Percentiles rank a stretch among this genome's conserved stretches.
phyloP scores from a whole-genome alignment of 805 yeast species.

The Metschnikowia noctiluminum region DNA sequence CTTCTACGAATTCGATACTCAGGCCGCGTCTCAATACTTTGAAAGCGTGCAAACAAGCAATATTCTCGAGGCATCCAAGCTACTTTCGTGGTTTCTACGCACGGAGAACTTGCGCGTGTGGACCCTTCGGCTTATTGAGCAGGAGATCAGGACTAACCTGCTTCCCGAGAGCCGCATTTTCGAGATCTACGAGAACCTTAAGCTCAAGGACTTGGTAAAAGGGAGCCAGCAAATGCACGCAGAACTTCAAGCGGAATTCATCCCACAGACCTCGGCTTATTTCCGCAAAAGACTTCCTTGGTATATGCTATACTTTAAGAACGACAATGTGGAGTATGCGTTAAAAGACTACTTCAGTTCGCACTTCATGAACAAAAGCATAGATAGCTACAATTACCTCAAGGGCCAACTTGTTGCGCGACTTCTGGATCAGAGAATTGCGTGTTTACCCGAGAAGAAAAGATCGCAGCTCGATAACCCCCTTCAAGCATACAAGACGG shows the following conservation, averaged over 20 bases:
- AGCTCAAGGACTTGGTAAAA: constrained; percentile 22
- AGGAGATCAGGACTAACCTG: constrained; percentile 13
- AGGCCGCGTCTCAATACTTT: constrained; percentile 30
- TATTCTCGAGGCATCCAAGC: constrained; percentile 31
- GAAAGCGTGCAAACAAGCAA: constrained; percentile 33
- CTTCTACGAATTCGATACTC: constrained; percentile 28
- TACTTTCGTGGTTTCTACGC: constrained; percentile 26
- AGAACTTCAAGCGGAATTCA: constrained; percentile 34
- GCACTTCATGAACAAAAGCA: constrained; percentile 37
- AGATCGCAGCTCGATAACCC: constrained; percentile 24
- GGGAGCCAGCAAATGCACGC: constrained; percentile 32
- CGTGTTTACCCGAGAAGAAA: constrained; percentile 15
- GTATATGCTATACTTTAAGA: constrained; percentile 42
- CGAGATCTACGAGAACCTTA: constrained; percentile 20
- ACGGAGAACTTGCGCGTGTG: constrained; percentile 24
- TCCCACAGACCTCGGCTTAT: constrained; percentile 29
- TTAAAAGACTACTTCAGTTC: constrained; percentile 36
- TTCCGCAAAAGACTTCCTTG: constrained; percentile 32
- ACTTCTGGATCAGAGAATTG: constrained; percentile 26
- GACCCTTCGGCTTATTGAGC: constrained; percentile 17
- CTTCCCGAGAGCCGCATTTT: constrained; percentile 18
- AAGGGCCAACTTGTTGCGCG: constrained; percentile 36
- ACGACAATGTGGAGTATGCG: constrained; percentile 43
- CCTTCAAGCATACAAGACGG: constrained; percentile 26
- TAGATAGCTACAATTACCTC: constrained; percentile 35